A percentile compares a stretch with the other conserved stretches of the same genome.
phyloP scores from a whole-genome alignment of 805 yeast species.

The Tetrapisispora taiwanensis region DNA sequence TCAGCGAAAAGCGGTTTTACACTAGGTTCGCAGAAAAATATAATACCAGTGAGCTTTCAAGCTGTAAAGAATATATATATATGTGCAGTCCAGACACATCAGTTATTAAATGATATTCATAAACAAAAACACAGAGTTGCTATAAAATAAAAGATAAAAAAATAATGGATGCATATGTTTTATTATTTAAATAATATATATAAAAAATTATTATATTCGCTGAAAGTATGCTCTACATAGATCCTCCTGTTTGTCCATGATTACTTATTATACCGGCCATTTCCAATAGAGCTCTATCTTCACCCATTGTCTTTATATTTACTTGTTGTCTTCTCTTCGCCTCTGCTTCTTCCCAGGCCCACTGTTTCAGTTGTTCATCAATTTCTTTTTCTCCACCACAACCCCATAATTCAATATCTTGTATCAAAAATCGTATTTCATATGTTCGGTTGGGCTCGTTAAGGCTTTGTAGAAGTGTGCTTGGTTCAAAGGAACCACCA shows the following conservation, averaged over 20 bases:
- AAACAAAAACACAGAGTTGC: too few relatives aligned
- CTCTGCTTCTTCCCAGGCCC: slow-evolving; percentile 91
- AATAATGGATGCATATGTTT: too few relatives aligned
- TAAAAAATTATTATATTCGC: neutral
- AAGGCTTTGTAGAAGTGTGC: slow-evolving; percentile 15
- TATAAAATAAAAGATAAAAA: too few relatives aligned
- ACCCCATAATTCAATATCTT: slow-evolving; percentile 86
- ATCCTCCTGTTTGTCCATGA: slow-evolving; percentile 39
- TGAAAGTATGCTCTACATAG: slow-evolving; percentile 21
- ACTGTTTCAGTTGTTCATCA: slow-evolving; percentile 60
- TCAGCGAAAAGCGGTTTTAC: too few relatives aligned
- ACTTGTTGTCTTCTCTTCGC: slow-evolving; percentile 68
- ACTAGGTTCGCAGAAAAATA: too few relatives aligned
- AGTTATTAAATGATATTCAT: too few relatives aligned
- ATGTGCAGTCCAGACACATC: too few relatives aligned
- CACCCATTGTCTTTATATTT: slow-evolving; percentile 57
- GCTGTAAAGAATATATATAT: too few relatives aligned
- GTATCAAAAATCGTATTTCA: slow-evolving; percentile 63
- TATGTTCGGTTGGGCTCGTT: slow-evolving; percentile 26
- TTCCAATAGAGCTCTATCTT: slow-evolving; percentile 76
- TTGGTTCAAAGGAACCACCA: slow-evolving; percentile 41
- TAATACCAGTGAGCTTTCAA: too few relatives aligned
- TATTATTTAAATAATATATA: too few relatives aligned
- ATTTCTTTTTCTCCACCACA: slow-evolving; percentile 72
- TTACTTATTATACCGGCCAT: slow-evolving; percentile 62